Base-by-base conservation (phyloP, 805 yeast species). In the Metschnikowia gruessii region DNA sequence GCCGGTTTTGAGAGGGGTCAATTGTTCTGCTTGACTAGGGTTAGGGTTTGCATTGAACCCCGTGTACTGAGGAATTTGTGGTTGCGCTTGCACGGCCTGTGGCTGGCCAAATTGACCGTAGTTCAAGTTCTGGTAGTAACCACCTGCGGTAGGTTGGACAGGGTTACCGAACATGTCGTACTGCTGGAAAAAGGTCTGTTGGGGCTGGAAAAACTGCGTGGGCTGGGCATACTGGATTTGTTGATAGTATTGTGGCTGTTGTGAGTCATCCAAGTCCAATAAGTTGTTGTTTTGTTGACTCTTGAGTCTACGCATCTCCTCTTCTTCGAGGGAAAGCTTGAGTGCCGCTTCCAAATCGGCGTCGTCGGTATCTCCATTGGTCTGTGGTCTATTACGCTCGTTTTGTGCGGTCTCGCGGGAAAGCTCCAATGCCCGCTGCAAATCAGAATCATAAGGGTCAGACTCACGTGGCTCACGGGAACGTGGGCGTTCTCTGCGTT, bases 391-490 rank as follows among this genome's bases (percentile, higher is more conserved):
- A 30, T 39, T 31, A 51, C 81, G 86, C 55, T 90, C 97, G 51
- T 87, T 91, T 53, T 85, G 90, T 1, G 95, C 97, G 1, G 96
- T 87, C 56, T 75, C 64, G 59, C 80, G 79, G 43, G 95, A 85
- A 59, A 84, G 85, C 56, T 86, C 96, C 43, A 92, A 69, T 0
- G 96, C 97, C 40, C 76, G 75, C 64, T 81, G 83, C 54, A 92
- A 69, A 44, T 88, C 97, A 16, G 81, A 85, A 57, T 89, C 96
- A 50, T 78, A 76, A 18, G 79, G 82, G 17, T 69, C 72, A 19
- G 46, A 37, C 13, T 40, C 42, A 16, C 49, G 41, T 26, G 28
- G 28, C 28, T 26, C 28, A 26, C 28, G 28, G 9, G 28, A 26
- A 5, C 28, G 17, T 37, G 44, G 11, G 18, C 35, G 4, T 39